These are phyloP conservation scores for Neocucurbitaria cava DNA, from an alignment of 2,329 filamentous ascomycete genomes.

Conservation along the genomic window DNA sequence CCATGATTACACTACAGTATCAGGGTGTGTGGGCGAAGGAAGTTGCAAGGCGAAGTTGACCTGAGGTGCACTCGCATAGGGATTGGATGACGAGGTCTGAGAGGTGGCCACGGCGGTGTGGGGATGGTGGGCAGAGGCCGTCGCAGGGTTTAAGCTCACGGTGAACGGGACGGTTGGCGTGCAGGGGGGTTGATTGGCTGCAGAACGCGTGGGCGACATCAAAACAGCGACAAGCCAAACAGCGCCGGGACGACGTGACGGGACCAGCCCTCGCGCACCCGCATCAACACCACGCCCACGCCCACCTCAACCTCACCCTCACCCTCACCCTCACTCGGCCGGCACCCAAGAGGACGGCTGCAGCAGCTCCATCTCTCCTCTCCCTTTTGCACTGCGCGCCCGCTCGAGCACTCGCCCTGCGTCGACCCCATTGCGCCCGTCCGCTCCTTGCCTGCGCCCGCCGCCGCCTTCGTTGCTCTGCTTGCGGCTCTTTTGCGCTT, in stretches of 20 bases:
- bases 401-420: constrained; percentile 14
- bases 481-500: constrained; percentile 14
- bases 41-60: not conserved
- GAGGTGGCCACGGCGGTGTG: constrained; percentile 15
- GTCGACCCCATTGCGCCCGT: constrained; percentile 2
- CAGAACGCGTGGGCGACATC: constrained; percentile 24
- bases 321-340: constrained; percentile 8
- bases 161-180: constrained; percentile 9
- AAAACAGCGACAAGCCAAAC: constrained; percentile 40
- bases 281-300: not conserved
- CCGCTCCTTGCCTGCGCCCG: constrained; percentile 19
- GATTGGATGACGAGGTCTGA: constrained; percentile 25
- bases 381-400: constrained; percentile 1
- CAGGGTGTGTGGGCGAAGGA: constrained; percentile 12
- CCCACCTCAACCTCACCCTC: constrained; percentile 19
- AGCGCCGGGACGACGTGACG: constrained; percentile 24
- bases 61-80: constrained; percentile 20
- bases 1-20: constrained; percentile 38
- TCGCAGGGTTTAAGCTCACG: constrained; percentile 10
- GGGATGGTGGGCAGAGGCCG: constrained; percentile 4
- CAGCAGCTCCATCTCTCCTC: not conserved
- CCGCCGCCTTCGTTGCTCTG: constrained; percentile 18
- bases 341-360: not conserved
- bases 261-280: not conserved
- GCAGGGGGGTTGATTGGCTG: constrained; percentile 27